Evolutionary conservation across 495 filamentous ascomycete species (phyloP).

Genomic region (Neurospora sp.): DNA sequence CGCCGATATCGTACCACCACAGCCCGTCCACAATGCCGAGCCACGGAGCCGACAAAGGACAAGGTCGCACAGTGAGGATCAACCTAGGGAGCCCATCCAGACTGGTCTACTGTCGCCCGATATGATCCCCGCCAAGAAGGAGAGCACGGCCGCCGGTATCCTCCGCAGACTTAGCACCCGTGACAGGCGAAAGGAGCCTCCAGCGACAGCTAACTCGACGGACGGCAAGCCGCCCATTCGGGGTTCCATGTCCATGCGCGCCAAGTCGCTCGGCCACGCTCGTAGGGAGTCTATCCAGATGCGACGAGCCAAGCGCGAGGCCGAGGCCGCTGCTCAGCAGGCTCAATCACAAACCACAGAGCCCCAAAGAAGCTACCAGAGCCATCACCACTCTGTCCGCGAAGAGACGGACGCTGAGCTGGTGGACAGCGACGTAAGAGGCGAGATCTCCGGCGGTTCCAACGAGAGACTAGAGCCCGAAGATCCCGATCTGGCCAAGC

Average conservation of each 20-base stretch:
- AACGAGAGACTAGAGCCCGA: conserved; percentile 39
- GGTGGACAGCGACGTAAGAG: conserved; percentile 24
- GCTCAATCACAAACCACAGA: conserved; percentile 14
- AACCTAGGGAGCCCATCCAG: conserved; percentile 67
- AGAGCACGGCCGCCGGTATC: conserved; percentile 78
- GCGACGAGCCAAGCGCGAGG: conserved; percentile 50
- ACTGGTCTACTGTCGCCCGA: conserved; percentile 58
- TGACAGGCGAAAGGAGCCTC: conserved; percentile 51
- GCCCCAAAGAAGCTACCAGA: conserved; percentile 13
- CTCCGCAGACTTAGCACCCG: conserved; percentile 87
- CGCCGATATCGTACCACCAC: conserved; percentile 68
- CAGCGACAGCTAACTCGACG: conserved; percentile 31
- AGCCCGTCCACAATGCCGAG: conserved; percentile 86
- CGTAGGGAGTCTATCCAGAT: conserved; percentile 85
- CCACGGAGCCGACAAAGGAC: conserved; percentile 75
- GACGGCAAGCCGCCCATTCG: conserved; percentile 30
- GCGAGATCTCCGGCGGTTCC: conserved; percentile 39
- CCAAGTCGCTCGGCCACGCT: conserved; percentile 86
- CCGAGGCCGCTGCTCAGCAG: conserved; percentile 29
- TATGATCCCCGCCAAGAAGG: conserved; percentile 59
- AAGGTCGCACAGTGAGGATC: conserved; percentile 92
- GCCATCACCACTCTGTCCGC: conserved; percentile 56
- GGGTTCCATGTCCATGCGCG: conserved; percentile 53
- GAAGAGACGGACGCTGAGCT: conserved; percentile 68
- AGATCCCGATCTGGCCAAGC: conserved; percentile 63